Conservation (phyloP, 176 grass and related monocot genomes). For the Paspalum vaginatum region DNA sequence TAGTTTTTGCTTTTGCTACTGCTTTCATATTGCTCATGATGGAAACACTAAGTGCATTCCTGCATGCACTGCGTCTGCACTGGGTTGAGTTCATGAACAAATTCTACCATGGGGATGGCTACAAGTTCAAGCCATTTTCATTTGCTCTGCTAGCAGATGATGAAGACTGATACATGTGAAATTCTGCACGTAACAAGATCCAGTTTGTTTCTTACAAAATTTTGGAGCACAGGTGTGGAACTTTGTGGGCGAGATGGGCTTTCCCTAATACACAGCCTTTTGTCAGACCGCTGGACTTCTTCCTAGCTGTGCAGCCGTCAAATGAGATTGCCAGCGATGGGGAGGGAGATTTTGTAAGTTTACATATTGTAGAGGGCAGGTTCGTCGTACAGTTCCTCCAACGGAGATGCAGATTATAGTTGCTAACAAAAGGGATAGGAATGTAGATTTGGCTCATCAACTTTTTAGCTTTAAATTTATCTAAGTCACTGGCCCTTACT, state of each 20-base stretch:
- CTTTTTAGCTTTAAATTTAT: conserved; percentile 42
- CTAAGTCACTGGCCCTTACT: conserved; percentile 22
- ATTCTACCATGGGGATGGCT: conserved; percentile 98
- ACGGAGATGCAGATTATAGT: conserved; percentile 55
- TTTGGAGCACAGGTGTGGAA: conserved; percentile 43
- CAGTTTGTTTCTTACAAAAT: conserved; percentile 48
- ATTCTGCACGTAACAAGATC: conserved; percentile 27
- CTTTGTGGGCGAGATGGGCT: conserved; percentile 42
- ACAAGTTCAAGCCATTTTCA: conserved; percentile 96
- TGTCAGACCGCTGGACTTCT: conserved; percentile 39
- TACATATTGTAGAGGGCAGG: conserved; percentile 62
- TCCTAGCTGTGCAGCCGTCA: conserved; percentile 35
- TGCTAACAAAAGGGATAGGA: conserved; percentile 66
- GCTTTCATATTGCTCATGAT: conserved; percentile 99
- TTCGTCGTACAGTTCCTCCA: conserved; percentile 56
- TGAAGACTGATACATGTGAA: conserved; percentile 63
- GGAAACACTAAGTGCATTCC: conserved; percentile 95
- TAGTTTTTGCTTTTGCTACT: conserved; percentile 95
- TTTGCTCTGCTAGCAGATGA: conserved; percentile 82
- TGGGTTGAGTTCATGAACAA: conserved; percentile 99
- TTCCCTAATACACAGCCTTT: conserved; percentile 48
- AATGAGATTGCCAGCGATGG: conserved; percentile 50
- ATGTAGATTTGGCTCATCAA: conserved; percentile 65
- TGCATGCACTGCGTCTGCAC: conserved; percentile 95
- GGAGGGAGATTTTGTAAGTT: conserved; percentile 71